Base-by-base conservation (phyloP, 805 yeast genomes). In the Cyberlindnera veronae region DNA sequence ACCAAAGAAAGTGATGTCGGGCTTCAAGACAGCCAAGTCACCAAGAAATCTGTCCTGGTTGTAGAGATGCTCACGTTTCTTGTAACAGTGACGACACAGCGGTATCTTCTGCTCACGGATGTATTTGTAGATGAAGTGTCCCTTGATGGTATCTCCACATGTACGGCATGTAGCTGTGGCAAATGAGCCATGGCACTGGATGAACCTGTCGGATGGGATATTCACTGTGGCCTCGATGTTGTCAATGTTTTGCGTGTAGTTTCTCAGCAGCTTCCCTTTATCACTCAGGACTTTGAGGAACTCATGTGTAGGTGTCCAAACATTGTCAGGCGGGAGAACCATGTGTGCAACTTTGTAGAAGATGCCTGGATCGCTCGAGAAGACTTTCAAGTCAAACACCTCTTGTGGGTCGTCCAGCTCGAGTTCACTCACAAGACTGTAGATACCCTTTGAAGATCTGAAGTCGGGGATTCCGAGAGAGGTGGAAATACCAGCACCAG, bases 401-500 rank as follows among this genome's bases (percentile, higher is more conserved):
- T 86, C 91, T 57, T 89, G 96, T 0, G 97, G 96, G 53, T 89
- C 96, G 36, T 73, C 76, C 24, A 89, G 63, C 0, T 93, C 90
- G 40, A 86, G 61, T 52, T 75, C 73, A 38, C 72, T 71, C 50
- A 90, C 72, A 53, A 74, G 76, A 2, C 86, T 71, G 61, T 89
- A 89, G 39, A 89, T 74, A 35, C 97, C 97, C 48, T 81, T 72
- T n/a, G 86, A 79, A 0, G 96, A 87, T 57, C 97, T 73, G 64
- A 89, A 88, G 63, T 88, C 96, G 0, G 96, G 96, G 39, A 88
- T 89, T 7, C 96, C 96, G 39, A 88, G 64, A 2, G 88, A 78
- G 3, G 96, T 88, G 26, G 95, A 84, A 39, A 89, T 87, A 18
- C 97, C 97, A 0, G 97, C 97, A 13, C 97, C 97, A 0, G 96